Evolutionary conservation across 169 alveolate species (phyloP).

Genomic region (Cryptosporidium tyzzeri): DNA sequence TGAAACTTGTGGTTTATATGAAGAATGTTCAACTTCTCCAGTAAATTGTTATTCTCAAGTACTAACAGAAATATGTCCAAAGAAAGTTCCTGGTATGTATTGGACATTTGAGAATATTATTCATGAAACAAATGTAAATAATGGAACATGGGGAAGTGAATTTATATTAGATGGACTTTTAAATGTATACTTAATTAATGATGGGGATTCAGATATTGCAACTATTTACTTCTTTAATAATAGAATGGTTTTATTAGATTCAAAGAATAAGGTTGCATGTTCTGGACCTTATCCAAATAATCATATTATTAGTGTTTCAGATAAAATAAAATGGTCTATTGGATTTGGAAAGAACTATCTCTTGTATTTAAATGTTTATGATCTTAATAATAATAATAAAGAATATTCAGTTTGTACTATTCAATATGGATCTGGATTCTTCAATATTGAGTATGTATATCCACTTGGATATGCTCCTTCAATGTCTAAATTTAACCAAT

Average conservation of each 20-base stretch:
- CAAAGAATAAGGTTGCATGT: constrained; percentile 1
- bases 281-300: constrained; percentile 66
- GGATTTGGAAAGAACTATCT: constrained; percentile 8
- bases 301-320: background rate
- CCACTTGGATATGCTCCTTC: constrained; percentile 2
- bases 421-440: too few relatives aligned
- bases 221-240: constrained; percentile 30
- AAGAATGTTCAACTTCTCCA: background rate
- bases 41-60: constrained; percentile 2
- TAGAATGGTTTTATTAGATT: constrained; percentile 25
- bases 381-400: too few relatives aligned
- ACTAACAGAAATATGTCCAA: background rate
- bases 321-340: constrained; percentile 14
- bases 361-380: too few relatives aligned
- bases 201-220: background rate
- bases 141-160: constrained; percentile 20
- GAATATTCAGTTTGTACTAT: too few relatives aligned
- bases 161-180: background rate
- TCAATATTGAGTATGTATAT: background rate
- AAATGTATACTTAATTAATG: background rate
- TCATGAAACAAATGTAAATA: background rate
- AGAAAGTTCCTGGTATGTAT: background rate
- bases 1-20: constrained; percentile 15
- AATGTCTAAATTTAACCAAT: background rate
- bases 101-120: background rate